These are phyloP conservation scores for Plectranthus barbatus DNA, from an alignment of 257 asterid genomes.

Conservation along the genomic window DNA sequence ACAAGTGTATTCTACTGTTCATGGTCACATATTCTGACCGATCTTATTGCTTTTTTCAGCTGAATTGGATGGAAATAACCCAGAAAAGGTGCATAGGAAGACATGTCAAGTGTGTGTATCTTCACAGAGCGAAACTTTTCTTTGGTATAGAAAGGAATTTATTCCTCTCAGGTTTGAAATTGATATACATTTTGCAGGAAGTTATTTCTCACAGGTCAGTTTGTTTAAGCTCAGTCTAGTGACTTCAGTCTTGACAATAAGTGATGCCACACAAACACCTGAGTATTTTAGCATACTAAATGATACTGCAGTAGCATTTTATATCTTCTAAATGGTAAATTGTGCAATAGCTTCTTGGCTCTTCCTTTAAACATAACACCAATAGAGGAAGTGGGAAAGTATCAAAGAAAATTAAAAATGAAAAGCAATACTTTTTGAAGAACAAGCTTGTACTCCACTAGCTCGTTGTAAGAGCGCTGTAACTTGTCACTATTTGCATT, in stretches of 20 bases:
- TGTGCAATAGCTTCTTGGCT: neutral
- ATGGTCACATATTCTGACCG: neutral
- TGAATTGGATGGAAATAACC: neutral
- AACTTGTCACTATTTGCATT: constrained; percentile 76
- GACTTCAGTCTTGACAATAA: neutral
- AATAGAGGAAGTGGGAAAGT: neutral
- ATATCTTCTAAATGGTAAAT: neutral
- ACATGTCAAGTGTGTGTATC: neutral
- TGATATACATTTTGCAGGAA: neutral
- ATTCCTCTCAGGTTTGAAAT: neutral
- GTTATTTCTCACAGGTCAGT: neutral
- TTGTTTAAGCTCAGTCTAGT: neutral
- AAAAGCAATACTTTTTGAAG: constrained; percentile 47
- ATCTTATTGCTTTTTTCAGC: neutral
- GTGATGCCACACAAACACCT: neutral
- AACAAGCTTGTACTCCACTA: constrained; percentile 77
- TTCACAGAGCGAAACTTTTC: neutral
- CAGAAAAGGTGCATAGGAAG: neutral
- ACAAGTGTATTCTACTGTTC: neutral
- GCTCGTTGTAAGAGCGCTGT: constrained; percentile 74
- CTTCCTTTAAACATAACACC: neutral
- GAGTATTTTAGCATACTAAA: neutral
- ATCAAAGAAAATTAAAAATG: neutral
- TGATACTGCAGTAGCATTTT: neutral
- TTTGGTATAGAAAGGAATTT: neutral